phyloP scores from a whole-genome alignment of 345 rosid species.

The Eucalyptus curtisii region DNA sequence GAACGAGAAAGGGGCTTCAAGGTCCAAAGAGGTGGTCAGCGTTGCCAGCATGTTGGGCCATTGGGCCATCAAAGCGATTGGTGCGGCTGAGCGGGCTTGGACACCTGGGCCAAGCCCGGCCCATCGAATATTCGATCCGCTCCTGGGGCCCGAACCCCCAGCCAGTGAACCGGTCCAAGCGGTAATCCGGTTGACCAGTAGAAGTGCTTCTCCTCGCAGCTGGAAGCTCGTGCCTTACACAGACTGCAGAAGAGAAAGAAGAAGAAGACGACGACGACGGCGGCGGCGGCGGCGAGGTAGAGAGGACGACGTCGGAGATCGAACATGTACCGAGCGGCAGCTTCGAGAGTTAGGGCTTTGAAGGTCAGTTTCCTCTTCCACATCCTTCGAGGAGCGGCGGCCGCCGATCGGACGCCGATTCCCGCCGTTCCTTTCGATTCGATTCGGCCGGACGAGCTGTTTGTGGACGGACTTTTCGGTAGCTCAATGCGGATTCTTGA shows the following conservation, averaged over 20 bases:
- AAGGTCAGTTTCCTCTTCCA: neutral
- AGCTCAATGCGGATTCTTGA: neutral
- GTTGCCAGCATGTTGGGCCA: neutral
- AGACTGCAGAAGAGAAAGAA: neutral
- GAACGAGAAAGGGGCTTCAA: too few species aligned
- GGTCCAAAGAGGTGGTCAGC: neutral
- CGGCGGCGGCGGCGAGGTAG: neutral
- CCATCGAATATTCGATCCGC: neutral
- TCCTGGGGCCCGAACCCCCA: neutral
- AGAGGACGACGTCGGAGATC: neutral
- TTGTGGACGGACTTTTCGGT: neutral
- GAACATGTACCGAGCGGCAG: neutral
- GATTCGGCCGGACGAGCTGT: neutral
- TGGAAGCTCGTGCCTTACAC: neutral
- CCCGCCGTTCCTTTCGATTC: neutral
- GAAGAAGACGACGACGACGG: fast-evolving
- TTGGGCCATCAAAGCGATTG: neutral
- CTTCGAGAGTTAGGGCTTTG: neutral
- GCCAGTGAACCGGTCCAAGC: neutral
- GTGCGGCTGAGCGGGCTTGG: neutral
- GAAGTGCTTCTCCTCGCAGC: neutral
- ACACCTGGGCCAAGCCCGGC: neutral
- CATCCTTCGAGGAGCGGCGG: neutral
- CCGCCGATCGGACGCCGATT: neutral
- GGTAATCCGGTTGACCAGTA: neutral